Conservation (phyloP, 2,329 filamentous ascomycete genomes). For the Beauveria rudraprayagi region DNA sequence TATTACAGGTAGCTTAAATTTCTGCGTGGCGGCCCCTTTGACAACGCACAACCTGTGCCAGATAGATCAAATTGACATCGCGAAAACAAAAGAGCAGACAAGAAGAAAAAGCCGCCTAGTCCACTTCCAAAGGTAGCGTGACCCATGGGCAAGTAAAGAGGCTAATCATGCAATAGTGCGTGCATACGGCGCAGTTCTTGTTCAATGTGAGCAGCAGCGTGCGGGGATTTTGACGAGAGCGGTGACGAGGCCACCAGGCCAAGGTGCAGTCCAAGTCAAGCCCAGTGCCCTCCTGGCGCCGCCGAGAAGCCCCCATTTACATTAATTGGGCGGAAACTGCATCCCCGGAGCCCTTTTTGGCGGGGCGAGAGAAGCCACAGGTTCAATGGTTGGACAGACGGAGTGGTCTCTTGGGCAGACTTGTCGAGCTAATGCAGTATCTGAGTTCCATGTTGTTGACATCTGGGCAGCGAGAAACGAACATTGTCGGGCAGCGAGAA, state of each 20-base stretch:
- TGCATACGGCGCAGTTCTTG: not conserved
- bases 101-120: not conserved
- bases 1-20: not conserved
- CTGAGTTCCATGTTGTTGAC: not conserved
- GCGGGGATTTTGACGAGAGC: not conserved
- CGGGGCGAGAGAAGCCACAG: too few species aligned
- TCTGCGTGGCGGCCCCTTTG: not conserved
- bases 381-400: too few species aligned
- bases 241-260: not conserved
- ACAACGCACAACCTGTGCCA: not conserved
- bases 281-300: not conserved
- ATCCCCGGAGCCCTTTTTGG: not conserved
- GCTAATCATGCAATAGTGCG: not conserved
- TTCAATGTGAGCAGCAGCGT: not conserved
- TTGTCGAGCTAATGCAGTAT: not conserved
- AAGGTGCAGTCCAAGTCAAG: not conserved
- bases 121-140: not conserved
- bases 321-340: not conserved
- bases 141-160: not conserved
- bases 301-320: too few species aligned
- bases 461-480: not conserved
- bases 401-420: not conserved
- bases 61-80: not conserved
- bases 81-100: not conserved
- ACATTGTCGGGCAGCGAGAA: not conserved